Evolutionary conservation across 306 rosid species (phyloP).

Genomic region (Clitoria ternatea): DNA sequence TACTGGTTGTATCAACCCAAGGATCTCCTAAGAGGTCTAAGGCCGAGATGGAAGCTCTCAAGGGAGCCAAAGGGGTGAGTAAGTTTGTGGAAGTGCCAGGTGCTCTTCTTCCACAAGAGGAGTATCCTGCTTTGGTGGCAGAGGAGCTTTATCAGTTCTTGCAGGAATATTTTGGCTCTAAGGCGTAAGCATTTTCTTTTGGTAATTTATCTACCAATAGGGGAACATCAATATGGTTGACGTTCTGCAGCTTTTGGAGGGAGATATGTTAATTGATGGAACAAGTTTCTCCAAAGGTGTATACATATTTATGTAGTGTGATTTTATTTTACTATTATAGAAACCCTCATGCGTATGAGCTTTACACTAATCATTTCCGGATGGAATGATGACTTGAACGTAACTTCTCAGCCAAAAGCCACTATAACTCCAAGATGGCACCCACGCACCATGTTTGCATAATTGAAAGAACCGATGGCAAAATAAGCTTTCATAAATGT

Average conservation of each 20-base stretch:
- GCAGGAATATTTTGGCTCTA: slow-evolving; percentile 46
- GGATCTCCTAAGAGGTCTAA: slow-evolving; percentile 91
- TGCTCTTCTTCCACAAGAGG: slow-evolving; percentile 97
- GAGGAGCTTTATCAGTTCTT: slow-evolving; percentile 77
- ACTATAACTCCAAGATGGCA: not conserved
- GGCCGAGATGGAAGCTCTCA: slow-evolving; percentile 95
- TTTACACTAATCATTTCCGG: not conserved
- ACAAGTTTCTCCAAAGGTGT: slow-evolving; percentile 28
- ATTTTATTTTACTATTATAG: not conserved
- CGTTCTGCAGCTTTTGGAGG: not conserved
- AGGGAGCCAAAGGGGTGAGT: slow-evolving; percentile 78
- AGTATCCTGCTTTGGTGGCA: slow-evolving; percentile 70
- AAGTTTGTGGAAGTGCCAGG: slow-evolving; percentile 89
- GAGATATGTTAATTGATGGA: not conserved
- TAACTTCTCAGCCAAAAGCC: not conserved
- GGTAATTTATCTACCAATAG: not conserved
- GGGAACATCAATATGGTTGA: not conserved
- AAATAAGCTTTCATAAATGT: not conserved
- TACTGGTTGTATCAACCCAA: slow-evolving; percentile 63
- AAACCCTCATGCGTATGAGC: not conserved
- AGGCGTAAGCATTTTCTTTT: slow-evolving; percentile 8
- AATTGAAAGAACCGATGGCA: no score
- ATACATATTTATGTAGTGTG: slow-evolving; percentile 16
- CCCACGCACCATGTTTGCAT: no score
- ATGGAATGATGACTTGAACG: not conserved